Evolutionary conservation across 805 yeast species (phyloP), one percentile per base, ranked within the genome.

Genomic region (Starmerella sirachaensis): DNA sequence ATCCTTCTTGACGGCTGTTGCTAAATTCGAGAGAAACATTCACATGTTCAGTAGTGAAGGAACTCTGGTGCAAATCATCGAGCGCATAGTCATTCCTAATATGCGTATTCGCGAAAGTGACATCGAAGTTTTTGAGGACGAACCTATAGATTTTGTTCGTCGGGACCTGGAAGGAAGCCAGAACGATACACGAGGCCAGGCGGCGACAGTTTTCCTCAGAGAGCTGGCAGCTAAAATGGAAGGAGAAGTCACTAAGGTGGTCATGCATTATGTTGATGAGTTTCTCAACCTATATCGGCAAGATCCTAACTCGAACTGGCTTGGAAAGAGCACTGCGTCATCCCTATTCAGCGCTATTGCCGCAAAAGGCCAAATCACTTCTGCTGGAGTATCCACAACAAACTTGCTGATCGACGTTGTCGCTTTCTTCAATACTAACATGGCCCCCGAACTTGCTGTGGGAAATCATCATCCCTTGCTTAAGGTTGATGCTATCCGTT

Each of bases 111-210:
- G 97, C 53, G 88, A 80, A 40, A 68, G 79, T 2, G 99, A 91
- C 55, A 84, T 83, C 52, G 98, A 93, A 58, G 59, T 78, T 44
- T 88, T 91, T 58, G 98, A 91, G 59, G 98, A 91, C 60, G 98
- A 91, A 55, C 98, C 98, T 25, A 78, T 91, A 38, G 93, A 83
- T 52, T 91, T 69, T 55, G 86, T 86, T 16, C 72, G 97, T 53
- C 70, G 94, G 44, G 98, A 91, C 58, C 65, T 93, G 31, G 98
- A 93, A 60, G 97, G 97, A 5, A 77, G 94, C 0, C 97, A 88
- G 56, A 72, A 79, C 11, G 97, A 86, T 54, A 78, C 95, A 1
- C 73, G 99, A 59, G 71, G 96, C 59, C 74, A 93, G 50, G 76
- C 94, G 0, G 76, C 96, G n/a, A 82, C 93, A 1, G 96, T 84